Conservation (phyloP, 495 filamentous ascomycete species). For the Lophium mytilinum region DNA sequence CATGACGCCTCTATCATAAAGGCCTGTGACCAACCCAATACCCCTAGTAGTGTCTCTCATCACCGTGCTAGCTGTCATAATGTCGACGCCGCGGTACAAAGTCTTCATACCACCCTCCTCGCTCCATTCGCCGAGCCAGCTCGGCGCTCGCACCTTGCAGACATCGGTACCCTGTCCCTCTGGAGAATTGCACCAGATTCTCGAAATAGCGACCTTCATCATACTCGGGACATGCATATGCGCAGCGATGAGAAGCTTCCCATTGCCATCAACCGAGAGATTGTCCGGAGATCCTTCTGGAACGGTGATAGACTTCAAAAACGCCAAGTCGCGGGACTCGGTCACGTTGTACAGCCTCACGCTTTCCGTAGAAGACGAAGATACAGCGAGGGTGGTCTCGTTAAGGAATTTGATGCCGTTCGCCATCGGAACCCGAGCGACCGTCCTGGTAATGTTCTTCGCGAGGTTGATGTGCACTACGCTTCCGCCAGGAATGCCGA, state of each 20-base stretch:
- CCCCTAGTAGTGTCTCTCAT: constrained; percentile 35
- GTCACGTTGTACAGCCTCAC: constrained; percentile 34
- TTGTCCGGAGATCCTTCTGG: constrained; percentile 36
- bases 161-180: constrained; percentile 25
- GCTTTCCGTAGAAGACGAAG: constrained; percentile 26
- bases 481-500: constrained; percentile 30
- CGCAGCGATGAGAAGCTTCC: constrained; percentile 36
- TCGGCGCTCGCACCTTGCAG: constrained; percentile 29
- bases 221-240: constrained; percentile 35
- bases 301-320: constrained; percentile 21
- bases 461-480: constrained; percentile 37
- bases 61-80: constrained; percentile 32
- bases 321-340: constrained; percentile 15
- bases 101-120: constrained; percentile 28
- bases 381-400: constrained; percentile 34
- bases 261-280: constrained; percentile 34
- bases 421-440: constrained; percentile 29
- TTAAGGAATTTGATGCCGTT: constrained; percentile 37
- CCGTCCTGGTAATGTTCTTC: constrained; percentile 3
- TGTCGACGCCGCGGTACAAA: constrained; percentile 33
- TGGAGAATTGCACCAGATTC: constrained; percentile 21
- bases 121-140: constrained; percentile 39
- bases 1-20: constrained; percentile 40
- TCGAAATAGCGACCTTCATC: constrained; percentile 20
- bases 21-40: constrained; percentile 35